phyloP scores from a whole-genome alignment of 805 yeast species.

The Candida sphagnicola region DNA sequence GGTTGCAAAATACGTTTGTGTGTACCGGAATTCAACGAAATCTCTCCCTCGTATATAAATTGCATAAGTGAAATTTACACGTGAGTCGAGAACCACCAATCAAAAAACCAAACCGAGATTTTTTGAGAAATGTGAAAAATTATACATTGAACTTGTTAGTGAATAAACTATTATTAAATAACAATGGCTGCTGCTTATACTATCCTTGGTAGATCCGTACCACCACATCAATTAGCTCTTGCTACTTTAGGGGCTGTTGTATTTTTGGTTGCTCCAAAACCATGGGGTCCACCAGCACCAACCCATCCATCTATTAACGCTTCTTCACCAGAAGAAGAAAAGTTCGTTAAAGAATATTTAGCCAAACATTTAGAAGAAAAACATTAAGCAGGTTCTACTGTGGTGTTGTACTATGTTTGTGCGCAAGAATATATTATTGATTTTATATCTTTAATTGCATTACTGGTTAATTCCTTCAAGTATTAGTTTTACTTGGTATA shows the following conservation, averaged over 20 bases:
- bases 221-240: slow-evolving; percentile 77
- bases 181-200: slow-evolving; percentile 84
- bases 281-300: slow-evolving; percentile 62
- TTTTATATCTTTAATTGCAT: neutral
- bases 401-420: neutral
- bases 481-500: neutral
- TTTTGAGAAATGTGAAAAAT: neutral
- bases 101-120: neutral
- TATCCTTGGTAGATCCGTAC: slow-evolving; percentile 80
- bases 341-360: slow-evolving; percentile 69
- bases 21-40: too few relatives aligned
- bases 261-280: slow-evolving; percentile 64
- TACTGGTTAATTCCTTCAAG: slow-evolving; percentile 1
- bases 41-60: too few relatives aligned
- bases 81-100: neutral
- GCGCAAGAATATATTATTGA: neutral
- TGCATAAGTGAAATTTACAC: neutral
- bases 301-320: slow-evolving; percentile 70
- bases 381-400: slow-evolving; percentile 17
- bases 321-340: slow-evolving; percentile 81
- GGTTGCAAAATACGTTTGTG: too few relatives aligned
- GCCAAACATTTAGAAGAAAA: slow-evolving; percentile 43
- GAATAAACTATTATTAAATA: neutral
- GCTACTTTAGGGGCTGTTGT: slow-evolving; percentile 74
- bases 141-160: neutral